Evolutionary conservation across 148 eudicot genomes (phyloP), one percentile per base, ranked within the genome.

Genomic region (Rheum nobile): DNA sequence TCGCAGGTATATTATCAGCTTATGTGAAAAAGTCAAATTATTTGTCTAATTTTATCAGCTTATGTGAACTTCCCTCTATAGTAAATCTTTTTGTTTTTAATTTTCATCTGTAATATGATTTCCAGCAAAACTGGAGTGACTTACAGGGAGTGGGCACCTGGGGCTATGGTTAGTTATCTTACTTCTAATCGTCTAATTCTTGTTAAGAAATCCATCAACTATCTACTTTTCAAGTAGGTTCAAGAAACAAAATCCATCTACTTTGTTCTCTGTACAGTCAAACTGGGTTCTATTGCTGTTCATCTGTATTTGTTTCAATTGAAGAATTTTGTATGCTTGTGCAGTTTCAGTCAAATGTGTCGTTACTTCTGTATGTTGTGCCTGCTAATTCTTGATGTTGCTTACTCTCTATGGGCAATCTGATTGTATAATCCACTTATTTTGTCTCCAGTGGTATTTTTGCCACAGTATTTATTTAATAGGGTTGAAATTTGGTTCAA

Each of bases 131-230:
- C 88, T 44, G 99, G 99, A 70, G 89, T 95, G 73, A 95, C 92
- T 28, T 95, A 95, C 81, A 86, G 96, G 82, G 99, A 95, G 79
- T 95, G 97, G 99, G 99, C 97, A 34, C 97, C 99, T 35, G 99
- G 94, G 9, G 97, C 97, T 77, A 86, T 84, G 99, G 99, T 95
- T 76, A 76, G 86, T 80, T 71, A 14, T 73, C 39, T 19, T 34
- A 31, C 22, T 0, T 34, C 67, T 29, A 6, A 3, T 28, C 67
- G 7, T 13, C 35, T 1, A 5, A 8, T 32, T 32, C 21, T 65
- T 32, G 39, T 65, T 65, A 65, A 65, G 70, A n/a, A 65, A 65
- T 65, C 41, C 70, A 34, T 28, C 35, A 61, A 16, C 2, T 65
- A 65, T 65, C 22, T 34, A 65, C 70, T 32, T 32, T 16, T 65